phyloP scores from a whole-genome alignment of 1,284 basidiomycete species.

The Fomitopsis betulina region DNA sequence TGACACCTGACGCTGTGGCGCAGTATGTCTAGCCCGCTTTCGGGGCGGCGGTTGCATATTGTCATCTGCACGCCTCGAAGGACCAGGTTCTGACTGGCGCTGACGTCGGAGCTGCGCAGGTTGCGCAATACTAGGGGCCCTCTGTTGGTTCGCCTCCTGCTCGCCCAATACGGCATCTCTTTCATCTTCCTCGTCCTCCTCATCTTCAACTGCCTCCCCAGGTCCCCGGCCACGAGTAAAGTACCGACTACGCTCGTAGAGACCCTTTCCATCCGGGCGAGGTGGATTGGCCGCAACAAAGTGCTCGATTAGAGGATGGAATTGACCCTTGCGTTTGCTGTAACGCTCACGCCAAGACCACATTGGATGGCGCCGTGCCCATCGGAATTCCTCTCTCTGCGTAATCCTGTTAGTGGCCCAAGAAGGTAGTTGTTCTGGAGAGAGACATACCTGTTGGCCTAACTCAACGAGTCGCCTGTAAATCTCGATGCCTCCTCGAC shows the following conservation, averaged over 20 bases:
- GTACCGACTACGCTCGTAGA: slow-evolving; percentile 10
- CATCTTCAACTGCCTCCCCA: neutral
- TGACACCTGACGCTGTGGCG: neutral
- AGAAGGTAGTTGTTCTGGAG: too few relatives aligned
- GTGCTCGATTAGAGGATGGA: slow-evolving; percentile 51
- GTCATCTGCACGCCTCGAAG: neutral
- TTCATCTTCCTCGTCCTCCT: neutral
- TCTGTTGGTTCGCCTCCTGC: neutral
- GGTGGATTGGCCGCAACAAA: slow-evolving; percentile 43
- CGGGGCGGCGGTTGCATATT: neutral
- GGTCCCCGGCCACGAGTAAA: neutral
- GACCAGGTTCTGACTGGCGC: neutral
- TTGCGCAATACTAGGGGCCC: neutral
- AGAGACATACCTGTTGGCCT: neutral
- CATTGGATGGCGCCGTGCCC: slow-evolving; percentile 70
- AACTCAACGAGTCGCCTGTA: slow-evolving; percentile 45
- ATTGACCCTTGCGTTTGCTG: slow-evolving; percentile 54
- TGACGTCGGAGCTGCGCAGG: neutral
- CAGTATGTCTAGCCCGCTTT: slow-evolving; percentile 7
- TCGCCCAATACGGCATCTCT: neutral
- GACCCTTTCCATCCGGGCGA: slow-evolving; percentile 16
- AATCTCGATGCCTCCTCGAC: slow-evolving; percentile 64
- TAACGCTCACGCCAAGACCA: slow-evolving; percentile 76
- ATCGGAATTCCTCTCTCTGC: slow-evolving; percentile 22
- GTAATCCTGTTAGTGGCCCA: neutral